phyloP scores from a whole-genome alignment of 768 basidiomycete genomes.

The Flagelloscypha sp. region DNA sequence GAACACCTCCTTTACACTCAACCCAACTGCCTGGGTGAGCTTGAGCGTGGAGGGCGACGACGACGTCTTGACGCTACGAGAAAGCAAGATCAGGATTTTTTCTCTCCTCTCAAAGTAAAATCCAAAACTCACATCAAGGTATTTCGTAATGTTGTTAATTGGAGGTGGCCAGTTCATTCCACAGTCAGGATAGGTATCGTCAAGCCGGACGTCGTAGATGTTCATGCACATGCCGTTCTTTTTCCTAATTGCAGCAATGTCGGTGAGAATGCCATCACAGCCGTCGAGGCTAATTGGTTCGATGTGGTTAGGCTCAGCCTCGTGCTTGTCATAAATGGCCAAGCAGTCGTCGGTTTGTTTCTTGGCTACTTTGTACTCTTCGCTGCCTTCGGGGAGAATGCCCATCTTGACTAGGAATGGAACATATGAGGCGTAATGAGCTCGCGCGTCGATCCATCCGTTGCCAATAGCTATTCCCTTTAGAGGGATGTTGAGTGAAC shows the following conservation, averaged over 20 bases:
- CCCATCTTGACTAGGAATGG: conserved; percentile 80
- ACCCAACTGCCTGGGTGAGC: conserved; percentile 75
- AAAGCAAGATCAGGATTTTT: conserved; percentile 5
- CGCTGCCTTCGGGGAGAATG: conserved; percentile 62
- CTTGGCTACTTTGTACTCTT: conserved; percentile 58
- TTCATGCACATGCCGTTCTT: conserved; percentile 73
- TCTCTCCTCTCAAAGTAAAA: neutral
- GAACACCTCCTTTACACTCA: conserved; percentile 73
- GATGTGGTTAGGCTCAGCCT: conserved; percentile 29
- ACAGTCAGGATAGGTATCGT: conserved; percentile 79
- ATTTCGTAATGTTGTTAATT: conserved; percentile 62
- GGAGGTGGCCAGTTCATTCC: conserved; percentile 98
- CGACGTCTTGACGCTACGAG: conserved; percentile 69
- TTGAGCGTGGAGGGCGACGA: conserved; percentile 73
- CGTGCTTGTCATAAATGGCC: conserved; percentile 25
- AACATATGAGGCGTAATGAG: conserved; percentile 85
- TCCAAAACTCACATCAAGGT: conserved; percentile 61
- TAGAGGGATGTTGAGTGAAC: conserved; percentile 47
- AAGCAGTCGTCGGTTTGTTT: conserved; percentile 53
- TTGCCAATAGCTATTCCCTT: conserved; percentile 90
- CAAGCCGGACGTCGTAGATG: conserved; percentile 89
- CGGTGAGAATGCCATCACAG: conserved; percentile 54
- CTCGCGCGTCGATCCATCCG: conserved; percentile 90
- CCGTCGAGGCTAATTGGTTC: conserved; percentile 47
- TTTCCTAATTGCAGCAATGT: conserved; percentile 32